Evolutionary conservation across 345 rosid genomes (phyloP).

Genomic region (Moricandia moricandioides): DNA sequence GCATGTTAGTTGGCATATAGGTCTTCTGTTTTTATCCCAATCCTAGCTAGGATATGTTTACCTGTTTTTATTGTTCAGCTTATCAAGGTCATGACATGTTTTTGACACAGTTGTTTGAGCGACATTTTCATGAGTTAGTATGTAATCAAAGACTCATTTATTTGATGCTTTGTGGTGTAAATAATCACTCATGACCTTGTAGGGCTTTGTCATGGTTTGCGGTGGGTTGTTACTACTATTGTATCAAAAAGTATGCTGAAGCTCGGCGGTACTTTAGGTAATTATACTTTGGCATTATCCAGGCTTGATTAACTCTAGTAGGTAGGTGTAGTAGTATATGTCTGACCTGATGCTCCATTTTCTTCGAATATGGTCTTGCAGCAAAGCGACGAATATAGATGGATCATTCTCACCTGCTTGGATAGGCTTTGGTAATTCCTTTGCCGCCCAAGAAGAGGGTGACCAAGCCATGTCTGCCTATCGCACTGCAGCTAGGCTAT

Average conservation of each 20-base stretch:
- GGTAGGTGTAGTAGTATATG: neutral
- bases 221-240: constrained; percentile 72
- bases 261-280: constrained; percentile 92
- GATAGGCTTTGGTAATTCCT: constrained; percentile 93
- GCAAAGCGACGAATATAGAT: constrained; percentile 85
- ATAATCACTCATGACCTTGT: constrained; percentile 24
- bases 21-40: neutral
- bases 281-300: constrained; percentile 8
- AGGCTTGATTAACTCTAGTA: constrained; percentile 8
- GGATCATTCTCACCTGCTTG: constrained; percentile 88
- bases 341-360: constrained; percentile 14
- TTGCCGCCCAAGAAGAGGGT: constrained; percentile 86
- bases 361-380: constrained; percentile 30
- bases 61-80: constrained; percentile 2
- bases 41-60: constrained; percentile 1
- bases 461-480: constrained; percentile 98
- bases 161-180: constrained; percentile 18
- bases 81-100: neutral
- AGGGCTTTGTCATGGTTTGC: constrained; percentile 98
- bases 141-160: neutral
- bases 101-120: constrained; percentile 1
- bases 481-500: constrained; percentile 88
- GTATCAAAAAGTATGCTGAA: constrained; percentile 87
- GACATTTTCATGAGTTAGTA: constrained; percentile 1
- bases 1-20: neutral